Evolutionary conservation across 1,284 basidiomycete genomes (phyloP).

Genomic region (Tetrapyrgos nigripes): DNA sequence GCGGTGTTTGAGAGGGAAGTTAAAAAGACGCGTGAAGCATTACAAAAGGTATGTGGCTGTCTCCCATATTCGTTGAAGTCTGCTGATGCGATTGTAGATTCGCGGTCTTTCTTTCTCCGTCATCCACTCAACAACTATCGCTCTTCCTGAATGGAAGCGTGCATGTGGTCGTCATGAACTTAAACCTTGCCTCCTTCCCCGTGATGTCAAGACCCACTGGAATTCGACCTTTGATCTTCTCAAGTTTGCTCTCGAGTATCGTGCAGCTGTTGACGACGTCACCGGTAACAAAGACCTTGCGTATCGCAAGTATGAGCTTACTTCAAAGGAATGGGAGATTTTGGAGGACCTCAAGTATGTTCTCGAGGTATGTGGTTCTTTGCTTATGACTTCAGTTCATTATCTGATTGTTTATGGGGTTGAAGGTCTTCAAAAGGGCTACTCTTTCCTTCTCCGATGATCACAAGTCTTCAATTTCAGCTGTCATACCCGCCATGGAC

Average conservation of each 20-base stretch:
- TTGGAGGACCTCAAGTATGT: no score
- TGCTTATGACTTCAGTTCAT: background rate
- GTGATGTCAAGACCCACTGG: no score
- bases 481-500: slow-evolving; percentile 41
- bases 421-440: slow-evolving; percentile 14
- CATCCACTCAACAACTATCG: background rate
- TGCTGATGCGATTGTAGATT: background rate
- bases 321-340: no score
- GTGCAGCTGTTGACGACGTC: no score
- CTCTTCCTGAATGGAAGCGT: background rate
- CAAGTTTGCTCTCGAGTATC: background rate
- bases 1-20: background rate
- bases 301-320: no score
- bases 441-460: slow-evolving; percentile 29
- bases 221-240: no score
- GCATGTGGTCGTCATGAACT: no score
- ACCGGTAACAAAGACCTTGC: no score
- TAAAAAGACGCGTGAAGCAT: background rate
- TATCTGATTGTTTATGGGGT: no score
- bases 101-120: background rate
- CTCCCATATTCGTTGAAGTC: background rate
- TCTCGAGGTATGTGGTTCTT: no score
- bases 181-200: no score
- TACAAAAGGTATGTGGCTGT: background rate
- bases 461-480: slow-evolving; percentile 38